Evolutionary conservation across 1,284 basidiomycete genomes (phyloP), one percentile per base, ranked within the genome.

Genomic region (Pterulicium gracile): DNA sequence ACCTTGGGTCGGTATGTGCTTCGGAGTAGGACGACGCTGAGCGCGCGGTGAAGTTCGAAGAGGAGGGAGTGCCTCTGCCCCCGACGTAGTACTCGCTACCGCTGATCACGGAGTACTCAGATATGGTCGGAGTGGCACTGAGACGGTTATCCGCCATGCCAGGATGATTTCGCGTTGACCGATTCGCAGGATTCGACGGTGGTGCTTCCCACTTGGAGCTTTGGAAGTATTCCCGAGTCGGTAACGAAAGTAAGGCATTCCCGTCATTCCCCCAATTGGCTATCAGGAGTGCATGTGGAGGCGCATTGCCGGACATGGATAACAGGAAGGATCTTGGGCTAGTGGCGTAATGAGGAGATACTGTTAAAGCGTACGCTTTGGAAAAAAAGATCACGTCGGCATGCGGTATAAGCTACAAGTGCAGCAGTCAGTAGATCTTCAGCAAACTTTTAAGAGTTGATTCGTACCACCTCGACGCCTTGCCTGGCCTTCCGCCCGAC

Each of bases 141-240:
- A 46, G 44, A 34, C 49, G 50, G 44, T 50, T 53, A 14, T 54
- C 57, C 22, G 49, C 47, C 21, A 47, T 47, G 51, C 56, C 49
- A 3, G 46, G 43, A 35, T 48, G 50, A 2, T 51, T 43, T 18
- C 32, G 48, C 5, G 35, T 21, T 19, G 22, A 44, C 23, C 42
- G 27, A 15, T 24, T 44, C 49, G 51, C 54, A 2, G 4, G 5
- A 39, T 39, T 39, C 7, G 36, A 4, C 5, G 5, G 10, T 7
- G 20, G 7, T 51, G 71, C 71, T 1, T 80, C 74, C 85, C 84
- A 88, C 1, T 79, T 79, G 0, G 81, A 85, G 51, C 79, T 80
- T 55, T 89, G 87, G 55, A 88, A 84, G 60, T 89, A 89, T 54
- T 89, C 86, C 51, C 75, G 73, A 0, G 85, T 88, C 0, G 86